Evolutionary conservation across 106 monocot genomes (phyloP), one percentile per base, ranked within the genome.

Genomic region (Dendrobium chrysotoxum): DNA sequence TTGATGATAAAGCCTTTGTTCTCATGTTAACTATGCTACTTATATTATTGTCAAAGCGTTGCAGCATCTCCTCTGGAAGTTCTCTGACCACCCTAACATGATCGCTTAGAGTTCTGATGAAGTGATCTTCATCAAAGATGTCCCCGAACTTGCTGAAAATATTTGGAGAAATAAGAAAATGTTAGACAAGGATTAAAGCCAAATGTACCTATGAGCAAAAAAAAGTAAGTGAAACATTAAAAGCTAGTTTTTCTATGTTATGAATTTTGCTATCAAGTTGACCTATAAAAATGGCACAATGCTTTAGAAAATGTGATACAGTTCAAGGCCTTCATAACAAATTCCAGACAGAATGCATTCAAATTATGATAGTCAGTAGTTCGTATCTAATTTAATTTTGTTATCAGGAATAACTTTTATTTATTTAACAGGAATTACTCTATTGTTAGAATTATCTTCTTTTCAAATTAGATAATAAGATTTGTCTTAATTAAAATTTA

Each of bases 41-140:
- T 78, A 93, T 84, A 78, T 99, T 99, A 79, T 91, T 88, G 80
- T 99, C 91, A 78, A 95, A 99, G 18, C 82, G 83, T 77, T 88
- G 80, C 41, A 99, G 85, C 35, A 91, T 57, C 55, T 91, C 98
- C 77, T 87, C 81, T 30, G 98, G 95, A 45, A 99, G 91, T 78
- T 88, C 89, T 81, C 84, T 91, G 28, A 95, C 95, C 61, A 99
- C 86, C 75, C 90, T 86, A 75, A 99, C 84, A 82, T 93, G 89
- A 86, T 83, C 80, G 80, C 81, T 89, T 6, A 99, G 89, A 75
- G 83, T 86, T 25, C 87, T 87, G 53, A 87, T 95, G 83, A 99
- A 99, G 84, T 95, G 90, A 9, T 95, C 95, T 82, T 99, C 98
- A 82, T 99, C 98, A 88, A 99, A 99, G 67, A 99, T 99, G 23